A percentile compares a stretch with the other conserved stretches of the same genome.
Conservation (phyloP, 2,329 filamentous ascomycete genomes). For the Escovopsis weberi region DNA sequence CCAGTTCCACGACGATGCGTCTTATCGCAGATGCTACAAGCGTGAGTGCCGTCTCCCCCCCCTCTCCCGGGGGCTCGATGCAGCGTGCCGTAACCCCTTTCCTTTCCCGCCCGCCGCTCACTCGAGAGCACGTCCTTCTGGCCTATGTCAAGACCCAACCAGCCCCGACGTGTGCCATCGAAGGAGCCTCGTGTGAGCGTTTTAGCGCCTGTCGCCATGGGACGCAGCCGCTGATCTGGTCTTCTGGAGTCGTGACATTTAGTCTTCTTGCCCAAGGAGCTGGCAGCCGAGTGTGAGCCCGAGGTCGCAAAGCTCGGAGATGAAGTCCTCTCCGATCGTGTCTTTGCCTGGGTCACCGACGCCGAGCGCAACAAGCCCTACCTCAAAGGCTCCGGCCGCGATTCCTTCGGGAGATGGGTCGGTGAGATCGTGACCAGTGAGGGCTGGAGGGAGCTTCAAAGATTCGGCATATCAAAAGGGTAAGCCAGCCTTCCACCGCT, state of each 20-base stretch:
- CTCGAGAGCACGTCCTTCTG: too few relatives aligned
- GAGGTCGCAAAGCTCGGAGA: slow-evolving; percentile 34
- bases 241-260: neutral
- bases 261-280: slow-evolving; percentile 34
- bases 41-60: slow-evolving; percentile 20
- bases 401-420: slow-evolving; percentile 45
- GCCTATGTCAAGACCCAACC: too few relatives aligned
- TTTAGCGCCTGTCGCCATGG: too few relatives aligned
- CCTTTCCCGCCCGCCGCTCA: too few relatives aligned
- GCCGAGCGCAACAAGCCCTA: slow-evolving; percentile 51
- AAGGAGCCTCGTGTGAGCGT: too few relatives aligned
- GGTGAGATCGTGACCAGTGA: slow-evolving; percentile 48
- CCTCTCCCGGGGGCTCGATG: too few relatives aligned
- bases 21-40: slow-evolving; percentile 35
- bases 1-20: slow-evolving; percentile 41
- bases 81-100: too few relatives aligned
- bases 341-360: slow-evolving; percentile 46
- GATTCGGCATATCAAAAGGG: slow-evolving; percentile 43
- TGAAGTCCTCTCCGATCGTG: slow-evolving; percentile 35
- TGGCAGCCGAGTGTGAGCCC: slow-evolving; percentile 24
- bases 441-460: slow-evolving; percentile 50
- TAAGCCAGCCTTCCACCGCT: slow-evolving; percentile 5
- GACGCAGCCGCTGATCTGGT: too few relatives aligned
- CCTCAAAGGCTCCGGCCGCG: slow-evolving; percentile 38
- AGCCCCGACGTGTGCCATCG: too few relatives aligned